Evolutionary conservation across 2,329 filamentous ascomycete genomes (phyloP).

Genomic region (Alternaria brassicicola): DNA sequence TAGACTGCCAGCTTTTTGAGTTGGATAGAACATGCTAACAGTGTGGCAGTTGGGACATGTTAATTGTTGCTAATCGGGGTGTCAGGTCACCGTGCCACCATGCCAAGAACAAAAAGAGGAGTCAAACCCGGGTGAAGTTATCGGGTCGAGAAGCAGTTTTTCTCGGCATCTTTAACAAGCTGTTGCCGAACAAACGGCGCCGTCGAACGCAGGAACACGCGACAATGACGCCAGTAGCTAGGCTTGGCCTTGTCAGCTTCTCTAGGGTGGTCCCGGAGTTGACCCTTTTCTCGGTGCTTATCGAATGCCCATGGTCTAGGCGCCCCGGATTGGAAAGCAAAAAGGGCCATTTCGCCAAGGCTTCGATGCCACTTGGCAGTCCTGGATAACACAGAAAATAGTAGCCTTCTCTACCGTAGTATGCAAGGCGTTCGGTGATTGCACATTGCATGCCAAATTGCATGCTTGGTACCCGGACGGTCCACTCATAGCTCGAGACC

Average conservation of each 20-base stretch:
- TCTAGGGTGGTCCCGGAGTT: background rate
- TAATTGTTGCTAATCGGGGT: background rate
- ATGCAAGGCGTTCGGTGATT: background rate
- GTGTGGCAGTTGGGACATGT: background rate
- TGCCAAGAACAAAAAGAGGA: constrained; percentile 9
- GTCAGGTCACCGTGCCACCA: constrained; percentile 2
- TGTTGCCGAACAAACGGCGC: background rate
- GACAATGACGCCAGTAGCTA: background rate
- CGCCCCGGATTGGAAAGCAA: background rate
- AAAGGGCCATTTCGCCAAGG: constrained; percentile 1
- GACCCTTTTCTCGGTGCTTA: constrained; percentile 1
- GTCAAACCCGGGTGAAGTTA: background rate
- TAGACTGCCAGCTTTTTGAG: background rate
- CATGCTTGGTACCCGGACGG: background rate
- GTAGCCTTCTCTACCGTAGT: background rate
- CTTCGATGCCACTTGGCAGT: background rate
- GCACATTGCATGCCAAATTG: background rate
- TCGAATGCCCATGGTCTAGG: background rate
- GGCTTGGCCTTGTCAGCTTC: background rate
- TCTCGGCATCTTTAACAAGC: background rate
- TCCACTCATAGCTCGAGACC: background rate
- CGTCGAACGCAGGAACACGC: background rate
- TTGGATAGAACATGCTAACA: background rate
- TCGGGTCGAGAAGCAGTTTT: constrained; percentile 2
- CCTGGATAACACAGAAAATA: background rate